These are phyloP conservation scores for Fomitopsis palustris DNA, from an alignment of 1,284 basidiomycete species.

Conservation along the genomic window DNA sequence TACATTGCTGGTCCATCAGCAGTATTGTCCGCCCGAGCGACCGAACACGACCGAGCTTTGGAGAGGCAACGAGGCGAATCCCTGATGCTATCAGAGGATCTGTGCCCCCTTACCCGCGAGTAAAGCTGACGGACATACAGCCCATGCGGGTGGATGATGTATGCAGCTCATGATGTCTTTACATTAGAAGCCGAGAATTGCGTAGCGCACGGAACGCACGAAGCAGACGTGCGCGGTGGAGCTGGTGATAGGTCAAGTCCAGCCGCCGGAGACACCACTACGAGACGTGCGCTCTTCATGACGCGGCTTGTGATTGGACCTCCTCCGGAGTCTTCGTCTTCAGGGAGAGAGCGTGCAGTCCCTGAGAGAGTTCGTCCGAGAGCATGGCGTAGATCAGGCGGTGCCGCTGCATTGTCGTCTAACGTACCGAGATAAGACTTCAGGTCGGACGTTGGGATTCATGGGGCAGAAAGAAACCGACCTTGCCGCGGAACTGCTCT, in stretches of 20 bases:
- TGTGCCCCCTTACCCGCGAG: neutral
- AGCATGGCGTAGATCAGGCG: conserved; percentile 70
- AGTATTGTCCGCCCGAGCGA: neutral
- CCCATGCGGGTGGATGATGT: neutral
- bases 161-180: neutral
- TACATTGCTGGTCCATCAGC: neutral
- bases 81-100: neutral
- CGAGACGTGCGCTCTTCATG: neutral
- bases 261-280: neutral
- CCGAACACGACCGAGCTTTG: neutral
- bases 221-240: neutral
- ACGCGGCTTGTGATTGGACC: conserved; percentile 18
- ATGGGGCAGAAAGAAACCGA: conserved; percentile 28
- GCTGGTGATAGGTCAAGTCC: neutral
- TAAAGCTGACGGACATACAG: neutral
- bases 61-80: neutral
- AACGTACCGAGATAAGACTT: conserved; percentile 2
- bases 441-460: neutral
- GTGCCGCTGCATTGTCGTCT: conserved; percentile 77
- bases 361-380: conserved; percentile 62
- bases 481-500: conserved; percentile 69
- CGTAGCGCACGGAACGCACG: neutral
- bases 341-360: conserved; percentile 74
- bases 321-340: conserved; percentile 68
- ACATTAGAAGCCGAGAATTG: neutral